These are phyloP conservation scores for Vitis amurensis DNA, from an alignment of 164 flowering plant genomes.

Conservation along the genomic window DNA sequence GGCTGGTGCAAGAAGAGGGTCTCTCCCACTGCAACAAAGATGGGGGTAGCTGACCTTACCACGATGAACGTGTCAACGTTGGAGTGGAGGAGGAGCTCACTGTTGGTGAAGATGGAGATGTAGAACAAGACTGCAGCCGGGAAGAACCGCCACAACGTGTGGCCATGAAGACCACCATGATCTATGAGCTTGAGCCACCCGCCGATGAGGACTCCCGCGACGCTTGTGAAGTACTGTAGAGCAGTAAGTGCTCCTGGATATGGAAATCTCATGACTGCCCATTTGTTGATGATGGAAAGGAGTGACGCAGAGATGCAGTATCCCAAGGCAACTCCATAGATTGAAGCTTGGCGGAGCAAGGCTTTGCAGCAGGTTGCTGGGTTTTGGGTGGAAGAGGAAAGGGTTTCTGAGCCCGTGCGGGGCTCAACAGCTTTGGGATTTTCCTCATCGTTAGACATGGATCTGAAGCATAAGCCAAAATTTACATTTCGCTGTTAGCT, in stretches of 20 bases:
- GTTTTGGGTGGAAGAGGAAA: slow-evolving; percentile 9
- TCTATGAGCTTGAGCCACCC: slow-evolving; percentile 64
- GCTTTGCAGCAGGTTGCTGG: slow-evolving; percentile 37
- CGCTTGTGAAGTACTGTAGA: slow-evolving; percentile 89
- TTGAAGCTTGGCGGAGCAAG: slow-evolving; percentile 67
- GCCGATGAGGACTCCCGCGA: slow-evolving; percentile 71
- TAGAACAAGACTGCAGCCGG: slow-evolving; percentile 96
- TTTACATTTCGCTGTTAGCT: no score
- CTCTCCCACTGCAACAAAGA: slow-evolving; percentile 92
- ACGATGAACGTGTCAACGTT: slow-evolving; percentile 95
- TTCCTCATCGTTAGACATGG: no score
- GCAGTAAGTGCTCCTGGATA: slow-evolving; percentile 96
- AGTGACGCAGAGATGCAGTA: slow-evolving; percentile 92
- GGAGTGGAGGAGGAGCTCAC: slow-evolving; percentile 92
- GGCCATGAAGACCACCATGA: slow-evolving; percentile 62
- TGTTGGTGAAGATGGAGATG: slow-evolving; percentile 91
- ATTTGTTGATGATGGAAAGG: slow-evolving; percentile 92
- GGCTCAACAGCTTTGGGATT: no score
- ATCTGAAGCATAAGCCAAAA: neutral
- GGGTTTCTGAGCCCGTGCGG: neutral
- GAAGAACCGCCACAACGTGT: slow-evolving; percentile 83
- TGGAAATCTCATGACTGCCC: slow-evolving; percentile 97
- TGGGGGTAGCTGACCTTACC: slow-evolving; percentile 84
- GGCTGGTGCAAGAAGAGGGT: slow-evolving; percentile 87
- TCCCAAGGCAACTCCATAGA: slow-evolving; percentile 90